A percentile compares a stretch with the other conserved stretches of the same genome.
Conservation (phyloP, 2,329 filamentous ascomycete species). For the Ascochyta lentis region DNA sequence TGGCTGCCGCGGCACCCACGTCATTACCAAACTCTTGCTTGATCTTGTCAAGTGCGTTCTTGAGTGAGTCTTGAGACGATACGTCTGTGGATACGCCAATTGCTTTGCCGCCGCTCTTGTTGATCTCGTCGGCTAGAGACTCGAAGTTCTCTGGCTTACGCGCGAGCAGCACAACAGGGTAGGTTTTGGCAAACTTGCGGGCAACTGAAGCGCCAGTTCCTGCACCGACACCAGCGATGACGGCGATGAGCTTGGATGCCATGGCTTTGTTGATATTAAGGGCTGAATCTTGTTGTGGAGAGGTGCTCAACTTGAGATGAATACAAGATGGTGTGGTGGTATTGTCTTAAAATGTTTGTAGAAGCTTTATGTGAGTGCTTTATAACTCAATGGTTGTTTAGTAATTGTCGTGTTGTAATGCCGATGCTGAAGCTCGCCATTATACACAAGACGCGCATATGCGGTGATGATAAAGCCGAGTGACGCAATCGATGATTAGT, state of each 20-base stretch:
- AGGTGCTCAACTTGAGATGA: background rate
- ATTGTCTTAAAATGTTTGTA: no score
- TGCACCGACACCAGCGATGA: slow-evolving; percentile 75
- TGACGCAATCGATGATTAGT: slow-evolving; percentile 38
- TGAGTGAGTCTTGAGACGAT: slow-evolving; percentile 61
- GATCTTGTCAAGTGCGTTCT: slow-evolving; percentile 68
- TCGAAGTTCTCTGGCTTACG: slow-evolving; percentile 71
- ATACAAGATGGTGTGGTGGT: background rate
- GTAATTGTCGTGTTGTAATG: slow-evolving; percentile 34
- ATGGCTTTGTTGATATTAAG: slow-evolving; percentile 25
- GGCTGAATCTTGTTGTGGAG: background rate
- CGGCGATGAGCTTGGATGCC: slow-evolving; percentile 65
- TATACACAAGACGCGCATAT: background rate
- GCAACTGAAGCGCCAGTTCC: slow-evolving; percentile 71
- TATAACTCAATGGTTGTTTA: slow-evolving; percentile 27
- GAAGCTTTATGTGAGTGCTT: slow-evolving; percentile 2
- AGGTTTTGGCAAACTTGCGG: slow-evolving; percentile 66
- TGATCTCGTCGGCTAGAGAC: slow-evolving; percentile 73
- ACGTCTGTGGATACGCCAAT: slow-evolving; percentile 74
- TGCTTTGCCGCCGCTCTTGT: slow-evolving; percentile 69
- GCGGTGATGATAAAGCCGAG: slow-evolving; percentile 21
- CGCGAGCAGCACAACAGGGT: slow-evolving; percentile 78
- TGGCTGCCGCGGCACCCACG: slow-evolving; percentile 60
- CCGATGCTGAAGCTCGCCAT: slow-evolving; percentile 19
- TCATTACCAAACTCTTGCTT: slow-evolving; percentile 63